Percentiles rank a stretch among this genome's conserved stretches.
These are phyloP conservation scores for Jaenimonas drosophilae DNA, from an alignment of 208 protist species.

Conservation along the genomic window DNA sequence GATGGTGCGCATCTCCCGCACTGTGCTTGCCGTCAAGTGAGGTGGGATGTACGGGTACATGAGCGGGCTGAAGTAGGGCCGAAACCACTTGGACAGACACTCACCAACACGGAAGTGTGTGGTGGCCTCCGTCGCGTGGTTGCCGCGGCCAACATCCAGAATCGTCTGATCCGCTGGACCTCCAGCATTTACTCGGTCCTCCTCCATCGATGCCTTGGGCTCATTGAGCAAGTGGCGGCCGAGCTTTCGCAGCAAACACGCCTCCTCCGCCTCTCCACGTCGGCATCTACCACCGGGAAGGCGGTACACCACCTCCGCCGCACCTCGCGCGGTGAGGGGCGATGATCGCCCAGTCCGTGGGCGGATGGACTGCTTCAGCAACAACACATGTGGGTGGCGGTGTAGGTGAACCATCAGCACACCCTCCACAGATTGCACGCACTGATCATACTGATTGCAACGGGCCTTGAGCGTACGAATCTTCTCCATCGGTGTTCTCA, in stretches of 20 bases:
- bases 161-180: constrained; percentile 4
- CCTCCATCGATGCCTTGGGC: constrained; percentile 15
- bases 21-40: constrained; percentile 61
- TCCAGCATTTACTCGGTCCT: not conserved
- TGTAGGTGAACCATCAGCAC: constrained; percentile 90
- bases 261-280: constrained; percentile 54
- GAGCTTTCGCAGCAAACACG: constrained; percentile 68
- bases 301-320: constrained; percentile 30
- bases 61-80: constrained; percentile 74
- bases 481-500: constrained; percentile 67
- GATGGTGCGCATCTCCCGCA: constrained; percentile 80
- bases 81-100: constrained; percentile 64
- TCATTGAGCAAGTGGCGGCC: constrained; percentile 61
- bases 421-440: constrained; percentile 81
- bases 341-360: constrained; percentile 12
- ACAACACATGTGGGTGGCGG: constrained; percentile 86
- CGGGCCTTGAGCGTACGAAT: constrained; percentile 68
- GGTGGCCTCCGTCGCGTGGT: constrained; percentile 3
- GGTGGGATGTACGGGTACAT: constrained; percentile 92
- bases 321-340: constrained; percentile 23
- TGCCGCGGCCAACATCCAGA: constrained; percentile 27
- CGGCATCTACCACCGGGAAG: constrained; percentile 74
- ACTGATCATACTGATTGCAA: constrained; percentile 73
- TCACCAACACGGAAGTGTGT: constrained; percentile 68
- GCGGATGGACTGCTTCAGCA: constrained; percentile 47